Base-by-base conservation (phyloP, 208 protist genomes). In the Acanthamoeba rhysodes region DNA sequence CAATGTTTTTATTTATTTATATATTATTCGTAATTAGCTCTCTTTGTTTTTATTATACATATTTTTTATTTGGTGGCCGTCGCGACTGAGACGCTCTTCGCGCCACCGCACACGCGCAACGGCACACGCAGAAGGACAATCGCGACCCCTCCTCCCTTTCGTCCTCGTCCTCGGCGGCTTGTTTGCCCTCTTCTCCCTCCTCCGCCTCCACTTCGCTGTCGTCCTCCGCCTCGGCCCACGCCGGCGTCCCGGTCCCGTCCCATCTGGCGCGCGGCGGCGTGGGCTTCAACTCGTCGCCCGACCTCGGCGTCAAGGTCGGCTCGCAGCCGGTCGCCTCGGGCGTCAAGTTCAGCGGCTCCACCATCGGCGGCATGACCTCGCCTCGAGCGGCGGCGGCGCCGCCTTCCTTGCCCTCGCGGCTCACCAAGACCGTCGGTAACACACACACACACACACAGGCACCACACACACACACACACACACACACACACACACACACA, bases 301-400 rank as follows among this genome's bases (percentile, higher is more conserved):
- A 87, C 78, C 48, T 87, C 2, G 48, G 48, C 78, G 64, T 62
- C 57, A 62, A 62, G 64, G 64, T 8, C 64, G n/a, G 4, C 27
- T 4, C 64, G n/a, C 64, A 14, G 16, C 3, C 64, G 18, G 64
- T 27, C 18, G 64, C 50, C 12, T n/a, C 64, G 20, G 64, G 64
- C 64, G 64, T 70, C 64, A 70, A 70, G 64, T 70, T 70, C 64
- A 70, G 64, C 64, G 64, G 64, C 64, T 70, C 64, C 64, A 34
- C 64, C 64, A 70, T 70, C 64, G 64, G 64, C 4, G 57, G 57
- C 57, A 62, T 62, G 57, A 16, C 57, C 16, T 62, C 57, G 57
- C 18, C 57, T 24, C 57, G 57, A 6, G 57, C 12, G 16, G 57
- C 57, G 12, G 57, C 57, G 10, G 16, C 57, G 57, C 57, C n/a